phyloP scores from a whole-genome alignment of 225 moss, liverwort and hornwort genomes.

The Polytrichum formosum region DNA sequence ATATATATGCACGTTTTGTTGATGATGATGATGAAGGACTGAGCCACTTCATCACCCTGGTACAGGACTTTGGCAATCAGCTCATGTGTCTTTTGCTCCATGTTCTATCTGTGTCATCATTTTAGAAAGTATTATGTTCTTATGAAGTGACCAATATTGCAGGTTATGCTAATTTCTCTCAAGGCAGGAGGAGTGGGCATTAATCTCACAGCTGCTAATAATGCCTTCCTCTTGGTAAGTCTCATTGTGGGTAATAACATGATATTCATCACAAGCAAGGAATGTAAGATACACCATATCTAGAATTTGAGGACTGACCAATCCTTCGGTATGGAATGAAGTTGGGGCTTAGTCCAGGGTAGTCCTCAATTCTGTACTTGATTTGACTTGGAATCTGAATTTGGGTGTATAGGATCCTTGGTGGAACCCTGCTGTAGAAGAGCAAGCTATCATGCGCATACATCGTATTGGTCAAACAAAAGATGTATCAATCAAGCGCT shows the following conservation, averaged over 20 bases:
- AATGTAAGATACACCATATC: too few species aligned
- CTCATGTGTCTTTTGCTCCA: too few species aligned
- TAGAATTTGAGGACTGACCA: too few species aligned
- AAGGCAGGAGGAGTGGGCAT: conserved; percentile 92
- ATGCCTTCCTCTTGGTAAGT: conserved; percentile 85
- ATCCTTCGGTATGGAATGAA: neutral
- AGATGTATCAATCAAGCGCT: conserved; percentile 70
- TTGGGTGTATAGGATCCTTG: conserved; percentile 66
- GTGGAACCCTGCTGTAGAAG: conserved; percentile 98
- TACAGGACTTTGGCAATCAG: too few species aligned
- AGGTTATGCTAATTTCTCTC: conserved; percentile 87
- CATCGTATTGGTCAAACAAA: conserved; percentile 87
- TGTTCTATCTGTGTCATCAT: too few species aligned
- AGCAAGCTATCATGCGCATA: conserved; percentile 94
- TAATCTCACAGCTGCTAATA: conserved; percentile 81
- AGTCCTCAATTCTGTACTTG: too few species aligned
- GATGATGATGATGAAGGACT: too few species aligned
- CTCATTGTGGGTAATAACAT: neutral
- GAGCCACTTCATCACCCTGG: too few species aligned
- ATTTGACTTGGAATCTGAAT: neutral
- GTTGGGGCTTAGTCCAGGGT: too few species aligned
- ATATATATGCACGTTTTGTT: too few species aligned
- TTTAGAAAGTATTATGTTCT: too few species aligned
- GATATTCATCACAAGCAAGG: too few species aligned
- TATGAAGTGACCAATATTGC: conserved; percentile 15